Evolutionary conservation across 441 rosid genomes (phyloP), one percentile per base, ranked within the genome.

Genomic region (Aquilaria agallochum): DNA sequence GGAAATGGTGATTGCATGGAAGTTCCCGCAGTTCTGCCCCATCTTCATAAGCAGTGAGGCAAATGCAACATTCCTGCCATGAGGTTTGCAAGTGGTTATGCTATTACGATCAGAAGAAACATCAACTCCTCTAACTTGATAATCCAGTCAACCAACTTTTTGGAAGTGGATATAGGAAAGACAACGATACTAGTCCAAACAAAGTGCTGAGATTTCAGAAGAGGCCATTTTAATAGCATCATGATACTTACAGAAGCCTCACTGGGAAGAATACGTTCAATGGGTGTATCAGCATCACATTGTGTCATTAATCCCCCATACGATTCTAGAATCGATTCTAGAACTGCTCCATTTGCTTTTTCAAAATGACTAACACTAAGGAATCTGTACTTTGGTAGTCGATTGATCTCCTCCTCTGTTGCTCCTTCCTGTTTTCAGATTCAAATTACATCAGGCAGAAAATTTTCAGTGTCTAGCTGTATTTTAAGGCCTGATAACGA

Each of bases 1-100:
- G 93, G 77, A 80, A 84, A 72, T 82, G 89, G 70, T 87, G 93
- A 48, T 65, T 64, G 68, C 94, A 87, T 46, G 87, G 85, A 70
- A 84, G 88, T 11, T 84, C 77, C 0, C 84, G 75, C 50, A 87
- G 47, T 56, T 87, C 88, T 31, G 59, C 64, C 58, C 82, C 85
- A 58, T 82, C 85, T 47, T 87, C 90, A 31, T 84, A 87, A 2
- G 72, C 69, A 58, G 72, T 74, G 11, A 84, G 79, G 79, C 90
- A 87, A 64, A 87, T 79, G 71, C 90, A 77, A 44, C 94, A 87
- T 78, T 87, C 94, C 90, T 87, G 56, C 53, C 27, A 59, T 3
- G 42, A 4, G 42, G 42, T 36, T 36, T 36, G 42, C 6, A 20
- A 36, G 42, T 36, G 42, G 7, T 36, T 36, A 5, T 36, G 7